phyloP scores from a whole-genome alignment of 805 yeast species.

The Kodamaea sagamina region DNA sequence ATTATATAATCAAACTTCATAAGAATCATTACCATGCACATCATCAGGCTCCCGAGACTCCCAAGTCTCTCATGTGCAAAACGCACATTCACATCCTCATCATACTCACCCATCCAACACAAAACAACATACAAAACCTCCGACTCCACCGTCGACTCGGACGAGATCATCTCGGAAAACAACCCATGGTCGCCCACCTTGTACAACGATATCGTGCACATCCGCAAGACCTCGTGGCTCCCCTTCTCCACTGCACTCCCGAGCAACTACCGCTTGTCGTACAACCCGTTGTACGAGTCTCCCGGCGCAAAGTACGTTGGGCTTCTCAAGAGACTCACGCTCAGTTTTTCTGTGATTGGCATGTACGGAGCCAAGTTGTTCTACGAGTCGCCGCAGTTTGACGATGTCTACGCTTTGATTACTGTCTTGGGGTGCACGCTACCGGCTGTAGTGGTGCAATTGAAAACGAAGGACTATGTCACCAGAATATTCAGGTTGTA shows the following conservation, averaged over 20 bases:
- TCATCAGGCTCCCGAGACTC: not conserved
- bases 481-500: slow-evolving; percentile 71
- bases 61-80: not conserved
- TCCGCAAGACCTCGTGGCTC: slow-evolving; percentile 29
- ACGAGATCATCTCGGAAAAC: slow-evolving; percentile 42
- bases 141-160: slow-evolving; percentile 42
- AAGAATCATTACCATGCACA: no score
- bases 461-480: slow-evolving; percentile 65
- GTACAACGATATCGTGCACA: slow-evolving; percentile 44
- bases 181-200: slow-evolving; percentile 50
- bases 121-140: slow-evolving; percentile 23
- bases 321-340: slow-evolving; percentile 58
- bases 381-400: slow-evolving; percentile 53
- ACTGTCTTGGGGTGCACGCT: slow-evolving; percentile 51
- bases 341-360: slow-evolving; percentile 63
- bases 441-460: slow-evolving; percentile 54
- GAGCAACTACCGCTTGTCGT: slow-evolving; percentile 53
- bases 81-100: slow-evolving; percentile 7
- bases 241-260: slow-evolving; percentile 53
- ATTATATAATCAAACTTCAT: no score
- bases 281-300: slow-evolving; percentile 63
- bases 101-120: slow-evolving; percentile 14
- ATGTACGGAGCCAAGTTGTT: slow-evolving; percentile 62
- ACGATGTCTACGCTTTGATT: slow-evolving; percentile 48
- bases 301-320: slow-evolving; percentile 65